Evolutionary conservation across 176 grass and related monocot genomes (phyloP), one percentile per base, ranked within the genome.

Genomic region (Triticum dicoccoides): DNA sequence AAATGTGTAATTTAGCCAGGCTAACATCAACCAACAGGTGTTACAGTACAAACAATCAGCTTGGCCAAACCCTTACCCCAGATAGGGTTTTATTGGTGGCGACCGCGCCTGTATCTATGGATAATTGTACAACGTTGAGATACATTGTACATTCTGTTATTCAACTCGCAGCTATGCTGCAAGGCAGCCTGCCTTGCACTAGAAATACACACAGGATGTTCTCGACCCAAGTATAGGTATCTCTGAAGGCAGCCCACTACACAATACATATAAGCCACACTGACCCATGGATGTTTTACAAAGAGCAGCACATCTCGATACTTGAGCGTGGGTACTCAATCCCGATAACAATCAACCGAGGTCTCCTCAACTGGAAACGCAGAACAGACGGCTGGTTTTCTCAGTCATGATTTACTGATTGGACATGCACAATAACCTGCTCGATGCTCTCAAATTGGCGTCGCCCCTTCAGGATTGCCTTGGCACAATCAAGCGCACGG

Each of bases 381-480:
- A 5, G 71, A 80, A 20, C 3, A 66, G 13, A 23, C 10, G 6
- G 13, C 3, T 30, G 33, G 8, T 15, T 6, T 52, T 52, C 52
- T 84, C 83, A 83, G 20, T 80, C 45, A 2, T 79, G 71, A 72
- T 20, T 20, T 9, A 88, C 14, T 2, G 82, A 72, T 9, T 56
- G 47, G 68, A 96, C 75, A 17, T 73, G 91, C 8, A 17, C 88
- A 61, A 93, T 91, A 10, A 96, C 85, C 82, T 99, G 77, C 17
- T 82, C 58, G 9, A 96, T 90, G 44, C 80, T 81, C 79, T 87
- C 82, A 13, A 93, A 94, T 6, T 80, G 82, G 34, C 35, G 80
- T 9, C 92, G 92, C 62, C 87, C 90, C 85, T 94, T 96, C 45
- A 99, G 90, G 65, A 99, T 86, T 6, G 79, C 47, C 86, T 91